Evolutionary conservation across 139 green algal species (phyloP).

Genomic region (Closterium sp.): DNA sequence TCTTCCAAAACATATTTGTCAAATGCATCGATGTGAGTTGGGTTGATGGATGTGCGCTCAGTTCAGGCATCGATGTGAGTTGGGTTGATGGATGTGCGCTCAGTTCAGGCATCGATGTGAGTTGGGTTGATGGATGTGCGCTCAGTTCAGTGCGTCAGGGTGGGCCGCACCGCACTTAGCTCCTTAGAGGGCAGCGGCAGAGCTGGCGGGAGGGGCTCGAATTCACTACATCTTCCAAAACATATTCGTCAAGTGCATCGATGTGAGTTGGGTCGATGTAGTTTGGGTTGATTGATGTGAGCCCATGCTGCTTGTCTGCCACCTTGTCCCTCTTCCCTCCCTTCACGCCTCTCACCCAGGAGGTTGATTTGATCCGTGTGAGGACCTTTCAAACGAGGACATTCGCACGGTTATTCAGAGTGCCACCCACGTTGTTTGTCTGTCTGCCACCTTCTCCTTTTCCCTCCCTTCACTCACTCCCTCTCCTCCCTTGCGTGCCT

Average conservation of each 20-base stretch:
- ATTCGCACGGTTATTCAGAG: constrained; percentile 92
- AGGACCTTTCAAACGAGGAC: constrained; percentile 79
- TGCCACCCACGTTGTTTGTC: no score
- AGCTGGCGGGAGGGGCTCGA: constrained; percentile 83
- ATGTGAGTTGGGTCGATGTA: constrained; percentile 62
- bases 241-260: constrained; percentile 68
- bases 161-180: no score
- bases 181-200: no score
- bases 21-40: constrained; percentile 57
- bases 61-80: constrained; percentile 57
- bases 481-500: no score
- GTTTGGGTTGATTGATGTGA: constrained; percentile 56
- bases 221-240: constrained; percentile 76
- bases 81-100: constrained; percentile 56
- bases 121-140: no score
- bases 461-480: no score
- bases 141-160: no score
- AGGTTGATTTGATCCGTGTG: constrained; percentile 63
- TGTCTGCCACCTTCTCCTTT: no score
- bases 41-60: no score
- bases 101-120: constrained; percentile 83
- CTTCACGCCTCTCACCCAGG: neutral
- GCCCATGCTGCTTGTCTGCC: constrained; percentile 55
- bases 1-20: constrained; percentile 80
- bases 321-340: neutral